Conservation (phyloP, 1,139 yeast species). For the Pichia inconspicua region DNA sequence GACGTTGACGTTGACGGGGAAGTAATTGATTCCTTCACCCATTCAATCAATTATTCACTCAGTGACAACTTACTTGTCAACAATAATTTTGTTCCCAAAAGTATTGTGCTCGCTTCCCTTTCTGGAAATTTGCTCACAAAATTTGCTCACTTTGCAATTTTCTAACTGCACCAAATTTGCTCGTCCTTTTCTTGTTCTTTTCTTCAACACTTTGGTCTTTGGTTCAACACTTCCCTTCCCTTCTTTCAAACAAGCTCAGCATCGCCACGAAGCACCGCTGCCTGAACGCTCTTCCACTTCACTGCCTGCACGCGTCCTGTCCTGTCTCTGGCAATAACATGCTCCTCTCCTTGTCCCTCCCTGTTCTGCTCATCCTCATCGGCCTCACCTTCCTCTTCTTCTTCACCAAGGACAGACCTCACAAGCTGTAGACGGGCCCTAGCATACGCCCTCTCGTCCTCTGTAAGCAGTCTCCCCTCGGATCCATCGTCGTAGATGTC, state of each 20-base stretch:
- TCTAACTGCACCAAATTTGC: no score
- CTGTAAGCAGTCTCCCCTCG: not conserved
- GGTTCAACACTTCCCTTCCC: no score
- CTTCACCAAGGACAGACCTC: not conserved
- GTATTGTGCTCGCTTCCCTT: not conserved
- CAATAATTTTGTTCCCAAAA: not conserved
- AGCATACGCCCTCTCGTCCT: not conserved
- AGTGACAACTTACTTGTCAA: no score
- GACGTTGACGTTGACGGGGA: no score
- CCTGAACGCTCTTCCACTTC: not conserved
- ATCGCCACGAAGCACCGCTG: not conserved
- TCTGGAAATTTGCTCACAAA: not conserved
- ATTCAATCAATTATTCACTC: no score
- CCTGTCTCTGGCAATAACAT: not conserved
- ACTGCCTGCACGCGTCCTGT: not conserved
- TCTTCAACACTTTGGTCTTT: no score
- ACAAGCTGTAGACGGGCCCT: not conserved
- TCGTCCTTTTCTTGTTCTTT: no score
- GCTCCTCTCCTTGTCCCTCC: not conserved
- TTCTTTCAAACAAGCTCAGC: not conserved
- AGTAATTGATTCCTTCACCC: no score
- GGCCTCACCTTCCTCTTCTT: not conserved
- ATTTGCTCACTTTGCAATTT: no score
- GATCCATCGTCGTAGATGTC: not conserved
- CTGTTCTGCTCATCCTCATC: not conserved